Conservation (phyloP, 495 filamentous ascomycete species). For the Xylaria bambusicola region DNA sequence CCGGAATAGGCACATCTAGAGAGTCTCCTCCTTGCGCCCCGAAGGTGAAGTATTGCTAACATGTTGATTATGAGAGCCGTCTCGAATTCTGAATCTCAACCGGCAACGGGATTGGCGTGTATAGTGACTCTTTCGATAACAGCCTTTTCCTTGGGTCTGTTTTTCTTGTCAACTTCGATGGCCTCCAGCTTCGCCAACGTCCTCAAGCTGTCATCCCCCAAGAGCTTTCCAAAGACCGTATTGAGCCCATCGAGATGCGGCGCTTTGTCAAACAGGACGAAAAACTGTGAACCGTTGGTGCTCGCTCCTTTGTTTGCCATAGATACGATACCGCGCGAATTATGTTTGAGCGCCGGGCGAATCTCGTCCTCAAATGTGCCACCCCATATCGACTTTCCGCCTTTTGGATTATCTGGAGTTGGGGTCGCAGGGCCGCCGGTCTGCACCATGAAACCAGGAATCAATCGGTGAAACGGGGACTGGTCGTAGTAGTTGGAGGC, state of each 20-base stretch:
- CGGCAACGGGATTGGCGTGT: conserved; percentile 91
- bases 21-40: no score
- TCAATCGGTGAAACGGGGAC: conserved; percentile 89
- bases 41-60: not conserved
- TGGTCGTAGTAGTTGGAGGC: conserved; percentile 83
- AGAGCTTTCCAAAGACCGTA: conserved; percentile 87
- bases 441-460: conserved; percentile 91
- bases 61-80: not conserved
- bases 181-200: conserved; percentile 76
- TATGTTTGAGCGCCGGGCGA: conserved; percentile 78
- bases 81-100: conserved; percentile 40
- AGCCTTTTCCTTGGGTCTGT: conserved; percentile 69
- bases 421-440: conserved; percentile 74
- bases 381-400: conserved; percentile 83
- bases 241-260: conserved; percentile 93
- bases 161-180: conserved; percentile 87
- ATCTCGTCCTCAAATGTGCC: conserved; percentile 90
- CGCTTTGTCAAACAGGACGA: conserved; percentile 80
- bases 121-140: conserved; percentile 77
- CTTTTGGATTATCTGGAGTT: conserved; percentile 66
- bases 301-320: conserved; percentile 91
- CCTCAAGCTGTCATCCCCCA: conserved; percentile 61
- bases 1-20: no score
- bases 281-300: conserved; percentile 96
- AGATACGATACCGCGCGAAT: conserved; percentile 79